Evolutionary conservation across 2,329 filamentous ascomycete genomes (phyloP).

Genomic region (Colletotrichum sansevieriae): DNA sequence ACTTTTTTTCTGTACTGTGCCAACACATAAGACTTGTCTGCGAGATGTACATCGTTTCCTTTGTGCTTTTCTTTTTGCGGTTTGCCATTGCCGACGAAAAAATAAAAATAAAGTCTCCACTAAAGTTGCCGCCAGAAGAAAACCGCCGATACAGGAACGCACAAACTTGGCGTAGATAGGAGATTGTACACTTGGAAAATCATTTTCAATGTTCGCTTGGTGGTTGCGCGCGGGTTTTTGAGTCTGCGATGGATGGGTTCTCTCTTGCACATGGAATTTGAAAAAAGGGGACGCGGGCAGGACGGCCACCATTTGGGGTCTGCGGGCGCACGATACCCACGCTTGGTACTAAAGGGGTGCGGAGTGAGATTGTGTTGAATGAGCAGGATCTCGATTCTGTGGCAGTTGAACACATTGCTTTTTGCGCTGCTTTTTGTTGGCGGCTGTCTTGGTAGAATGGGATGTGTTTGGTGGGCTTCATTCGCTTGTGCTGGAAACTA

Average conservation of each 20-base stretch:
- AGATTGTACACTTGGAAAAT: too few relatives aligned
- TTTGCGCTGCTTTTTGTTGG: not conserved
- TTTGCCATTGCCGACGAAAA: too few relatives aligned
- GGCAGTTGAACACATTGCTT: not conserved
- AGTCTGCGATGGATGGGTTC: too few relatives aligned
- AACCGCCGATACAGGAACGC: not conserved
- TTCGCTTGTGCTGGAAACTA: not conserved
- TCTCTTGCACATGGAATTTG: too few relatives aligned
- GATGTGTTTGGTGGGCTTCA: slow-evolving; percentile 4
- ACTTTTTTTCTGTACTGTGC: slow-evolving; percentile 5
- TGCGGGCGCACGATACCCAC: too few relatives aligned
- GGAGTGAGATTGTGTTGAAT: not conserved
- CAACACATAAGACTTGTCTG: slow-evolving; percentile 17
- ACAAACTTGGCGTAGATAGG: not conserved
- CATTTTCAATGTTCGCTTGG: too few relatives aligned
- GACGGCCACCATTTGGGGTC: too few relatives aligned
- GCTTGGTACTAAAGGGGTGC: too few relatives aligned
- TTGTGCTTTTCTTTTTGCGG: not conserved
- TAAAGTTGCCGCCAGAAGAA: not conserved
- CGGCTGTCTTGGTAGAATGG: not conserved
- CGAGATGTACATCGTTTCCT: slow-evolving; percentile 1
- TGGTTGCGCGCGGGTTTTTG: too few relatives aligned
- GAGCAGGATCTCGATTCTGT: slow-evolving; percentile 10
- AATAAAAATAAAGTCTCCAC: not conserved
- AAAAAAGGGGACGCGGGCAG: too few relatives aligned